A percentile compares a stretch with the other conserved stretches of the same genome.
Evolutionary conservation across 495 filamentous ascomycete genomes (phyloP).

Genomic region (Oleoguttula mirabilis): DNA sequence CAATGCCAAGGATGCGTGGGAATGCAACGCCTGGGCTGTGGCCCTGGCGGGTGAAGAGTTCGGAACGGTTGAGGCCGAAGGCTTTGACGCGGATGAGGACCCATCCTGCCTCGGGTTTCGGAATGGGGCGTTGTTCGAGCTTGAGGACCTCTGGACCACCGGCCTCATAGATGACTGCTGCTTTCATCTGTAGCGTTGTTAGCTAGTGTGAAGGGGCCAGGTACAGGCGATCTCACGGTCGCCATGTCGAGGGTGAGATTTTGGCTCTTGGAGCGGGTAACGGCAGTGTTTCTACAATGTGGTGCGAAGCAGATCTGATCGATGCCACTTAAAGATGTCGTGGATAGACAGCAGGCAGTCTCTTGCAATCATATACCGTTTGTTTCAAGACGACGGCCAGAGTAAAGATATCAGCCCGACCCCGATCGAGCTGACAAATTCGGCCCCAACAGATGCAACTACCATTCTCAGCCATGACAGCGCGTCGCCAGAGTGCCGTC

Average conservation of each 20-base stretch:
- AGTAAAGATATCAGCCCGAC: neutral
- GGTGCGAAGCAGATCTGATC: neutral
- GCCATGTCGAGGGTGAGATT: too few relatives aligned
- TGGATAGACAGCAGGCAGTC: neutral
- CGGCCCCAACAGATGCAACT: neutral
- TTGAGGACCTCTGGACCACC: slow-evolving; percentile 25
- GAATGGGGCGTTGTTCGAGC: slow-evolving; percentile 23
- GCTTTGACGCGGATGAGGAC: slow-evolving; percentile 40
- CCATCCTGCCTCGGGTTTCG: slow-evolving; percentile 26
- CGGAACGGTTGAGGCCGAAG: slow-evolving; percentile 44
- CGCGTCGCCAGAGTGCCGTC: neutral
- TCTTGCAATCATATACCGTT: neutral
- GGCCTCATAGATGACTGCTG: slow-evolving; percentile 22
- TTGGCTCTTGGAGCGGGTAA: too few relatives aligned
- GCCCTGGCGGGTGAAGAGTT: slow-evolving; percentile 45
- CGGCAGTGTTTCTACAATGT: too few relatives aligned
- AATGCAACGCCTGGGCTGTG: slow-evolving; percentile 33
- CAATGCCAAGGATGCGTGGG: slow-evolving; percentile 32
- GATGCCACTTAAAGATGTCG: neutral
- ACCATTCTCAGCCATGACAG: neutral
- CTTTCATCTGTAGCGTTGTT: slow-evolving; percentile 22
- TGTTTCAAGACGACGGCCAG: neutral
- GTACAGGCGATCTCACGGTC: too few relatives aligned
- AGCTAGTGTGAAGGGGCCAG: neutral
- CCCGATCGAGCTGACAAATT: neutral